Percentiles rank a stretch among this genome's conserved stretches.
These are phyloP conservation scores for Colletotrichum sp. DNA, from an alignment of 2,329 filamentous ascomycete species.

Conservation along the genomic window DNA sequence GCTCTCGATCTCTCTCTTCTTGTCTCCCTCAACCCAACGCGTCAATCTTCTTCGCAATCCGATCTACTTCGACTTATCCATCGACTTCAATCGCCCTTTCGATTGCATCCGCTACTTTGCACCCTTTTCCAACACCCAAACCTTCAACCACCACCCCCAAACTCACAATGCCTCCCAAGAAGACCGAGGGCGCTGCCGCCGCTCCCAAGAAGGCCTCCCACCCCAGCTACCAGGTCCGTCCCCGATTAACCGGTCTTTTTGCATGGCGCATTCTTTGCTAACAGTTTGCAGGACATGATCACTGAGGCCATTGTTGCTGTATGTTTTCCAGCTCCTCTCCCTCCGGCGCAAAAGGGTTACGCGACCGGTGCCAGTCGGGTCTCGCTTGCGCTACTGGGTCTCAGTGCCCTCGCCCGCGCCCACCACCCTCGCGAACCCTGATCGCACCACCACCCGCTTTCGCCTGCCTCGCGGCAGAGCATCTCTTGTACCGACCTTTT, in stretches of 20 bases:
- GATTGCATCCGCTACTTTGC: constrained; percentile 15
- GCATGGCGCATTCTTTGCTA: constrained; percentile 32
- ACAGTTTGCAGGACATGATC: constrained; percentile 62
- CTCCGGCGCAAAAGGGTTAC: constrained; percentile 40
- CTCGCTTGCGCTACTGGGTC: not conserved
- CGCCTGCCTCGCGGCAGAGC: constrained; percentile 4
- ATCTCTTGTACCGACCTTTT: constrained; percentile 22
- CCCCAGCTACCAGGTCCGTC: constrained; percentile 64
- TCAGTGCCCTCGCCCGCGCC: not conserved
- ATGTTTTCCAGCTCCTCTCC: constrained; percentile 43
- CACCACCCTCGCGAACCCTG: constrained; percentile 13
- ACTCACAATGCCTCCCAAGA: constrained; percentile 65
- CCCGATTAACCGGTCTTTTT: constrained; percentile 1
- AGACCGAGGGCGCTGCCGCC: constrained; percentile 44
- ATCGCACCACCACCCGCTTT: constrained; percentile 11
- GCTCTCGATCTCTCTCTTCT: constrained; percentile 29
- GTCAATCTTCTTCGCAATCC: constrained; percentile 17
- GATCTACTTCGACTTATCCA: constrained; percentile 21
- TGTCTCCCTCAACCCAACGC: constrained; percentile 28
- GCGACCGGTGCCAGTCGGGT: not conserved
- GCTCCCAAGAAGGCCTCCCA: constrained; percentile 49
- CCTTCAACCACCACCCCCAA: constrained; percentile 23
- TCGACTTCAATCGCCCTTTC: constrained; percentile 21
- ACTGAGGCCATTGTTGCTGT: constrained; percentile 66
- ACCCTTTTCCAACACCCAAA: constrained; percentile 23